Percentiles rank a stretch among this genome's conserved stretches.
Evolutionary conservation across 306 rosid genomes (phyloP).

Genomic region (Citrullus colocynthis): DNA sequence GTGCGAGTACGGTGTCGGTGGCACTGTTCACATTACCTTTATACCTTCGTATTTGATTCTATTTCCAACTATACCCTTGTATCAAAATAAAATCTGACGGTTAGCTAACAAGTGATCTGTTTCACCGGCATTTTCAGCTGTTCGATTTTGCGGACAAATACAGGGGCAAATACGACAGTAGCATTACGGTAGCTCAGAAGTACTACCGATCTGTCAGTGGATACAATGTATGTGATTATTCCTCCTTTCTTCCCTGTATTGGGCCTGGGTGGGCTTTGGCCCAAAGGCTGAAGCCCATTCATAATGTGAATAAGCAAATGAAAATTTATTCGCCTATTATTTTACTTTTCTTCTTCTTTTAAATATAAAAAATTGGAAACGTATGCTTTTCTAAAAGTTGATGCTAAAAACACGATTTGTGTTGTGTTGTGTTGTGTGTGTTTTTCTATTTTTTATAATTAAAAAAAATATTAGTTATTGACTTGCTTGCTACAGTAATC

Average conservation of each 20-base stretch:
- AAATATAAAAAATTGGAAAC: too few species aligned
- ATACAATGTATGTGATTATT: constrained; percentile 47
- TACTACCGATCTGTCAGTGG: constrained; percentile 86
- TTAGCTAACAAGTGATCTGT: neutral
- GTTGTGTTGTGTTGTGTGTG: too few species aligned
- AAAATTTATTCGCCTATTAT: neutral
- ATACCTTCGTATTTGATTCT: neutral
- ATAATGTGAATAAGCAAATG: neutral
- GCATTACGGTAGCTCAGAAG: constrained; percentile 67
- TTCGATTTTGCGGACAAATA: constrained; percentile 88
- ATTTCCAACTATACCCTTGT: neutral
- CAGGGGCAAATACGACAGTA: constrained; percentile 90
- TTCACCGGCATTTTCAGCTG: constrained; percentile 29
- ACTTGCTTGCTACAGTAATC: neutral
- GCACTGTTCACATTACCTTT: neutral
- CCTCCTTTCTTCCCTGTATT: neutral
- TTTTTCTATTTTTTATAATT: too few species aligned
- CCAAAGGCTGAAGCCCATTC: neutral
- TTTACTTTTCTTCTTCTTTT: too few species aligned
- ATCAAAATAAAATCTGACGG: neutral
- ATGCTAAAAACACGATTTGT: too few species aligned
- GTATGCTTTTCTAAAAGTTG: too few species aligned
- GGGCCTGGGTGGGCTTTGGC: neutral
- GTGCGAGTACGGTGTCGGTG: constrained; percentile 54
- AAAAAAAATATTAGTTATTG: neutral